Evolutionary conservation across 495 filamentous ascomycete genomes (phyloP), one percentile per base, ranked within the genome.

Genomic region (Tuber indicum): DNA sequence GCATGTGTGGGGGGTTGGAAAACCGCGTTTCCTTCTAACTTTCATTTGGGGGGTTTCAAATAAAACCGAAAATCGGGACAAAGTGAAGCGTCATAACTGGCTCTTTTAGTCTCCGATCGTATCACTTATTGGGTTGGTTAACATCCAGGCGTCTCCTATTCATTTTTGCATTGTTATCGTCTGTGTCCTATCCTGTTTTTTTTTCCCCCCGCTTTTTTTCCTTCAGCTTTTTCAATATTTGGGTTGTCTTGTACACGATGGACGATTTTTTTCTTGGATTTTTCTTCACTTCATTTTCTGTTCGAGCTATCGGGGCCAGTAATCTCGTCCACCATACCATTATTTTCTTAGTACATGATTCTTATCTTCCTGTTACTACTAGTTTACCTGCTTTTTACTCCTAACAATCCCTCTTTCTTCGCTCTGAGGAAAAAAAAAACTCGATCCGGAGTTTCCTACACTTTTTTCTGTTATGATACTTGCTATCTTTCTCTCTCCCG

Each of bases 201-300:
- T 58, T 58, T 58, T 58, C 10, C 3, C 3, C 8, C 49, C 1
- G 1, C 49, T 12, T 3, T n/a, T 58, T 49, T n/a, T 3, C 23
- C 49, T 58, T n/a, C 23, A n/a, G 23, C n/a, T 32, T 66, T 32
- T 66, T 32, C n/a, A 32, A 66, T 66, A 32, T 66, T 32, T 32
- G 58, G 39, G 41, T 45, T n/a, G 70, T 75, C 72, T 77, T 80
- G 52, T 80, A 74, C 49, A 80, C 78, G 78, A 79, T 77, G 76
- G 76, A 79, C 73, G 71, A 76, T 73, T 74, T 70, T 79, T 44
- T 45, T 62, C 45, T 43, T 26, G 9, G 52, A 19, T 76, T 70
- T 21, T 39, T 41, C 43, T 42, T 72, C 47, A 17, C 45, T 46
- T 44, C 70, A 10, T 46, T 12, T 49, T 62, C 42, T 19, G 16